Evolutionary conservation across 306 rosid species (phyloP).

Genomic region (Arachis hypogaea): DNA sequence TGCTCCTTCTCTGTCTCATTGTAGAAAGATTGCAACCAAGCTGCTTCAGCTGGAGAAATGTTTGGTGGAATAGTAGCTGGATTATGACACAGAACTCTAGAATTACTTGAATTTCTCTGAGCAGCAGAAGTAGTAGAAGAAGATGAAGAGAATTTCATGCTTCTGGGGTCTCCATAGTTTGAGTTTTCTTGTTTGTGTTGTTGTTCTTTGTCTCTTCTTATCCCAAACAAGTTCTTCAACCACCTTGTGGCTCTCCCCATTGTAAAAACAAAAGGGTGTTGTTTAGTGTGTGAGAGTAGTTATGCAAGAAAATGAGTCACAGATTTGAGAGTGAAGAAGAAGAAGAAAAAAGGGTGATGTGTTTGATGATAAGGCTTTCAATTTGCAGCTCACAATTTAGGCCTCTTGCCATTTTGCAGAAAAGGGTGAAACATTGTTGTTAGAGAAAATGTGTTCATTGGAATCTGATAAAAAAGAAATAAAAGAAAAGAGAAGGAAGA

Average conservation of each 20-base stretch:
- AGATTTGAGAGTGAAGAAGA: slow-evolving; percentile 14
- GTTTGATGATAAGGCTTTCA: not conserved
- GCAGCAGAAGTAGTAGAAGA: not conserved
- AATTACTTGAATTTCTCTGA: slow-evolving; percentile 37
- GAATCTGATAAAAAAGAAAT: slow-evolving; percentile 1
- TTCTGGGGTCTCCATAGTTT: slow-evolving; percentile 35
- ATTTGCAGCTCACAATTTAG: slow-evolving; percentile 38
- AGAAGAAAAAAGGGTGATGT: not conserved
- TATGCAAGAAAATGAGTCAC: slow-evolving; percentile 16
- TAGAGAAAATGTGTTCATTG: slow-evolving; percentile 35
- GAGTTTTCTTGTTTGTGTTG: slow-evolving; percentile 40
- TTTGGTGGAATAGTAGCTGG: slow-evolving; percentile 82
- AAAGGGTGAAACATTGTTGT: slow-evolving; percentile 47
- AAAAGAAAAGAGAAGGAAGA: not conserved
- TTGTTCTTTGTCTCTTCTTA: slow-evolving; percentile 53
- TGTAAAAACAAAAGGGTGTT: slow-evolving; percentile 26
- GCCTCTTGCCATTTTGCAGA: slow-evolving; percentile 44
- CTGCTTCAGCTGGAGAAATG: slow-evolving; percentile 73
- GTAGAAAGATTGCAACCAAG: slow-evolving; percentile 73
- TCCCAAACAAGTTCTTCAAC: slow-evolving; percentile 78
- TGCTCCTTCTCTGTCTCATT: slow-evolving; percentile 67
- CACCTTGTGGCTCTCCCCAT: slow-evolving; percentile 85
- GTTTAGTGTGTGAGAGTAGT: slow-evolving; percentile 40
- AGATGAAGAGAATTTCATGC: slow-evolving; percentile 27
- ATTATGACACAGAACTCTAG: slow-evolving; percentile 54